Conservation (phyloP, 441 rosid species). For the Adansonia grandidieri region DNA sequence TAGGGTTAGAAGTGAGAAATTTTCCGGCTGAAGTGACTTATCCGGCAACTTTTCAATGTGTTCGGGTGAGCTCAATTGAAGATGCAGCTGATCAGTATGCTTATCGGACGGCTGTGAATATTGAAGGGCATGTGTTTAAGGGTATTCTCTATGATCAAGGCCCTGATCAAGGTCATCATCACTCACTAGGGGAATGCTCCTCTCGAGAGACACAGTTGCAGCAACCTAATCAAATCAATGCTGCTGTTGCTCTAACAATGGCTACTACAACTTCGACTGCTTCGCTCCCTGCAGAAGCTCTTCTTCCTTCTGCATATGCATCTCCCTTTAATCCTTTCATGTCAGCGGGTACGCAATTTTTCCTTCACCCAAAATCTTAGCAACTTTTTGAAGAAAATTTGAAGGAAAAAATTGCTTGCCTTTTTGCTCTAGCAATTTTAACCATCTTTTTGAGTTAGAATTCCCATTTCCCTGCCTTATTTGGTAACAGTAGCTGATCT, state of each 20-base stretch:
- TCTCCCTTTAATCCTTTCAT: constrained; percentile 37
- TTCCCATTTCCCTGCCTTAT: no score
- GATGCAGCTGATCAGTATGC: constrained; percentile 44
- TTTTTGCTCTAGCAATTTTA: constrained; percentile 13
- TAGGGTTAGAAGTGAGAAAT: constrained; percentile 43
- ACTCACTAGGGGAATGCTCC: constrained; percentile 35
- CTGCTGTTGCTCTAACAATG: constrained; percentile 9
- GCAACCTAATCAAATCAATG: constrained; percentile 23
- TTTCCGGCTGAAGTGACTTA: constrained; percentile 58
- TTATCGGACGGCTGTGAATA: constrained; percentile 51
- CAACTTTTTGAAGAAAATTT: not conserved
- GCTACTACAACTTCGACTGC: constrained; percentile 12
- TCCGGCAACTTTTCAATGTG: constrained; percentile 48
- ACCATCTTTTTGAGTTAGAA: not conserved
- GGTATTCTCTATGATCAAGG: constrained; percentile 65
- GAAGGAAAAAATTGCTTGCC: not conserved
- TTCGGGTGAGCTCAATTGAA: constrained; percentile 48
- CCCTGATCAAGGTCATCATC: constrained; percentile 31
- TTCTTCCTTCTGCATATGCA: constrained; percentile 35
- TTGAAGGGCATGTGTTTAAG: constrained; percentile 57
- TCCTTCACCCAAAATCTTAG: constrained; percentile 42
- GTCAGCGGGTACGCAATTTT: constrained; percentile 38
- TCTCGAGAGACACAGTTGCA: constrained; percentile 28
- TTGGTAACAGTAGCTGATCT: not conserved
- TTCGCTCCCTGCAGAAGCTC: constrained; percentile 26